Percentiles rank a stretch among this genome's conserved stretches.
phyloP scores from a whole-genome alignment of 441 rosid species.

The Mallotus japonicus region DNA sequence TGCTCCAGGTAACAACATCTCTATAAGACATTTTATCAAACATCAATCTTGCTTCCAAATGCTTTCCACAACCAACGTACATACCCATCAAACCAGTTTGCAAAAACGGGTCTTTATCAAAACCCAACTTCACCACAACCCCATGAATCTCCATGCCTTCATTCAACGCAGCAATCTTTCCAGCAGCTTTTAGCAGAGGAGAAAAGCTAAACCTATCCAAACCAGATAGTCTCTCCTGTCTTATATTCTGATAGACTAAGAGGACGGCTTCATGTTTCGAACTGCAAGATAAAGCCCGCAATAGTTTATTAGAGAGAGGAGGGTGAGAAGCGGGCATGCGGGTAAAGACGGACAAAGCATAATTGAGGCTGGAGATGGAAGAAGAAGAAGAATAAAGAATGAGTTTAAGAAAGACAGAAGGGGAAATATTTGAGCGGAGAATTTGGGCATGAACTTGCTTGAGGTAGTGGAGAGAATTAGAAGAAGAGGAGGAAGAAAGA shows the following conservation, averaged over 20 bases:
- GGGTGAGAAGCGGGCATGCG: slow-evolving; percentile 25
- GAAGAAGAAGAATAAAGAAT: slow-evolving; percentile 33
- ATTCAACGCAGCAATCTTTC: slow-evolving; percentile 38
- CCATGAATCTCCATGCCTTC: slow-evolving; percentile 69
- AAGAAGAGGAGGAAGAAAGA: slow-evolving; percentile 29
- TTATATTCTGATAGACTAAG: slow-evolving; percentile 35
- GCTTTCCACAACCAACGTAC: slow-evolving; percentile 38
- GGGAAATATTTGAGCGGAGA: slow-evolving; percentile 29
- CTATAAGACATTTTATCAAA: slow-evolving; percentile 57
- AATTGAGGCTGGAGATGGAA: slow-evolving; percentile 29
- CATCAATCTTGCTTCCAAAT: slow-evolving; percentile 41
- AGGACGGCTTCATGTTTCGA: slow-evolving; percentile 31
- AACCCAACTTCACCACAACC: slow-evolving; percentile 39
- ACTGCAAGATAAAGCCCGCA: slow-evolving; percentile 41
- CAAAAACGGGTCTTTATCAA: slow-evolving; percentile 50
- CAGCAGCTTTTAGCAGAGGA: slow-evolving; percentile 48
- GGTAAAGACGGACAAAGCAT: slow-evolving; percentile 40
- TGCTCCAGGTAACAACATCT: slow-evolving; percentile 60
- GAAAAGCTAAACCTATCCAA: slow-evolving; percentile 54
- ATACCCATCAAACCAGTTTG: slow-evolving; percentile 44
- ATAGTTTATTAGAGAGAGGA: slow-evolving; percentile 33
- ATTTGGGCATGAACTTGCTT: slow-evolving; percentile 49
- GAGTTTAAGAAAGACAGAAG: slow-evolving; percentile 28
- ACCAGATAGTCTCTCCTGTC: slow-evolving; percentile 29
- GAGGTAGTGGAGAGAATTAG: slow-evolving; percentile 31